Evolutionary conservation across 208 protist genomes (phyloP).

Genomic region (Sergeia podlipaevii): DNA sequence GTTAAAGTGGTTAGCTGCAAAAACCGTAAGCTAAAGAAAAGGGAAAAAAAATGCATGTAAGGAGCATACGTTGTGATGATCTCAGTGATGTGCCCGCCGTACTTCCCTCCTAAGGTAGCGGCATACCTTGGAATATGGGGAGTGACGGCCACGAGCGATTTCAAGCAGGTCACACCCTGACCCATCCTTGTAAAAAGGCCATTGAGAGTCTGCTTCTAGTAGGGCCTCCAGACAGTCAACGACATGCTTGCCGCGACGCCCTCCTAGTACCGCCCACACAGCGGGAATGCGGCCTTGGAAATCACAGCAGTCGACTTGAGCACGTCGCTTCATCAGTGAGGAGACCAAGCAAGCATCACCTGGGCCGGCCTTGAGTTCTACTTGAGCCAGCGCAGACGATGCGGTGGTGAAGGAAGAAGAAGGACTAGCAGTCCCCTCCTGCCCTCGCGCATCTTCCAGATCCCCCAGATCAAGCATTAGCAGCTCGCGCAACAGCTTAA

Average conservation of each 20-base stretch:
- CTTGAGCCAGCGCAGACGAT: neutral
- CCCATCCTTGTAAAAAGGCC: slow-evolving; percentile 18
- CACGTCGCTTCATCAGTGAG: slow-evolving; percentile 1
- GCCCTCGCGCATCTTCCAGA: too few relatives aligned
- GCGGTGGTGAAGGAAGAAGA: neutral
- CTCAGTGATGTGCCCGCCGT: neutral
- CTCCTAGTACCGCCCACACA: slow-evolving; percentile 45
- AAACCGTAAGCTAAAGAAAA: too few relatives aligned
- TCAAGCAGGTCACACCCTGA: slow-evolving; percentile 23
- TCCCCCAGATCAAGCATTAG: slow-evolving; percentile 16
- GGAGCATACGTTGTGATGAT: neutral
- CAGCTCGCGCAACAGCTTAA: slow-evolving; percentile 19
- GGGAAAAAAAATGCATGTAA: slow-evolving; percentile 9
- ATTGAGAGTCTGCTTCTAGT: slow-evolving; percentile 32
- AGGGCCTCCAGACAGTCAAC: slow-evolving; percentile 32
- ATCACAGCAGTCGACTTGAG: slow-evolving; percentile 38
- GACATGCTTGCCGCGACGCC: slow-evolving; percentile 1
- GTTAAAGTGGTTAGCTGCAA: too few relatives aligned
- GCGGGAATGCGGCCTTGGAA: slow-evolving; percentile 33
- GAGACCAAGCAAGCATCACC: slow-evolving; percentile 6
- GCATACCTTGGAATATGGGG: slow-evolving; percentile 19
- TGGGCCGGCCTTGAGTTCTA: neutral
- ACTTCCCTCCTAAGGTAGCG: slow-evolving; percentile 6
- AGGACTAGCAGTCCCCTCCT: neutral
- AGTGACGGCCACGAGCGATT: slow-evolving; percentile 12